Percentiles rank a stretch among this genome's conserved stretches.
These are phyloP conservation scores for Aristolochia fimbriata DNA, from an alignment of 164 flowering plant species.

Conservation along the genomic window DNA sequence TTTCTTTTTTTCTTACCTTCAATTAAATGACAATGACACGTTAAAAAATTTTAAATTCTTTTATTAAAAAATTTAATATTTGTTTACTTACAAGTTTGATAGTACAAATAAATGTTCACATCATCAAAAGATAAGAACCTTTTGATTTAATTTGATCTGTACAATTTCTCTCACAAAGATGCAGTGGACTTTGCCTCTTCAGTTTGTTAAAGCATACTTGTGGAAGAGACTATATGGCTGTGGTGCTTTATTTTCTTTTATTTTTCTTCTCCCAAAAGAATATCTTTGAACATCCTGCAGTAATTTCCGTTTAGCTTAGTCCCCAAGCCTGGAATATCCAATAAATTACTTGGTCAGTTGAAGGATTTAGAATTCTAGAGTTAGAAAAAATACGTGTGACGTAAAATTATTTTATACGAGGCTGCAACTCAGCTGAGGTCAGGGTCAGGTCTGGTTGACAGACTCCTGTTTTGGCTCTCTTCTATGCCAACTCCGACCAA, in stretches of 20 bases:
- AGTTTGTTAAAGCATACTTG: conserved; percentile 4
- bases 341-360: not conserved
- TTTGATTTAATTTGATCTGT: conserved; percentile 2
- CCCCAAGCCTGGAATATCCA: conserved; percentile 54
- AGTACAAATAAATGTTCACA: too few species aligned
- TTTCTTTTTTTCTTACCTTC: too few species aligned
- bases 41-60: too few species aligned
- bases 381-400: not conserved
- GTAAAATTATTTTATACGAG: too few species aligned
- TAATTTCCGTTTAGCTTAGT: conserved; percentile 20
- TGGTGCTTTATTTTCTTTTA: not conserved
- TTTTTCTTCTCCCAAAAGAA: conserved; percentile 5
- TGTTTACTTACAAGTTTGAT: too few species aligned
- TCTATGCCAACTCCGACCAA: too few species aligned
- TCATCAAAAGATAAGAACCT: not conserved
- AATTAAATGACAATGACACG: too few species aligned
- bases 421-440: too few species aligned
- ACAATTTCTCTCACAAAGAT: conserved; percentile 1
- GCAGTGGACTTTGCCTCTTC: not conserved
- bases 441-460: too few species aligned
- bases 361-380: not conserved
- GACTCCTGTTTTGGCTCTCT: too few species aligned
- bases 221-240: not conserved
- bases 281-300: not conserved
- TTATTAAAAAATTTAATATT: too few species aligned